A percentile compares a stretch with the other conserved stretches of the same genome.
Evolutionary conservation across 2,329 filamentous ascomycete species (phyloP).

Genomic region (Clarireedia homoeocarpa): DNA sequence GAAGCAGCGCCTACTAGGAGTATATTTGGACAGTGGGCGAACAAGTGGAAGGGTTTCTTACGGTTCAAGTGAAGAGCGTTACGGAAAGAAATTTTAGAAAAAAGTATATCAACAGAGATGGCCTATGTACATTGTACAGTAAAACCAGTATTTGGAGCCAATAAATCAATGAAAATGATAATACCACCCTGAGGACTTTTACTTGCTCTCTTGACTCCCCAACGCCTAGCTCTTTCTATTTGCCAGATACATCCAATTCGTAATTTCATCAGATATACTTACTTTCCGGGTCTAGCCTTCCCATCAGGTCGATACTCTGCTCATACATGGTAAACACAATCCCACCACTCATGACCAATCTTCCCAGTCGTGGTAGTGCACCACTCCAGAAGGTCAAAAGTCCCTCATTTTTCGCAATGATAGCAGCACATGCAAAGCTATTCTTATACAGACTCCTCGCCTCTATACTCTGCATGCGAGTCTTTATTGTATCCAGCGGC

Average conservation of each 20-base stretch:
- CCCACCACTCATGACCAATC: slow-evolving; percentile 84
- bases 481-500: slow-evolving; percentile 89
- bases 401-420: slow-evolving; percentile 85
- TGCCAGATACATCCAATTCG: background rate
- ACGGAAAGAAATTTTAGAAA: background rate
- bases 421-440: slow-evolving; percentile 71
- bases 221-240: background rate
- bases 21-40: slow-evolving; percentile 43
- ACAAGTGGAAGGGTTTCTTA: slow-evolving; percentile 52
- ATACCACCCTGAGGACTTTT: background rate
- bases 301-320: slow-evolving; percentile 87
- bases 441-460: slow-evolving; percentile 76
- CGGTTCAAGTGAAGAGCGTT: slow-evolving; percentile 39
- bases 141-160: background rate
- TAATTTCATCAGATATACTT: slow-evolving; percentile 52
- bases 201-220: background rate
- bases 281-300: slow-evolving; percentile 70
- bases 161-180: background rate
- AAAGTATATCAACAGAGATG: background rate
- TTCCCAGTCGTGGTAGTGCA: slow-evolving; percentile 74
- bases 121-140: background rate
- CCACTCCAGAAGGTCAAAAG: slow-evolving; percentile 90
- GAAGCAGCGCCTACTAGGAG: slow-evolving; percentile 53
- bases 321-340: slow-evolving; percentile 99
- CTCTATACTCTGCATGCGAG: slow-evolving; percentile 94